A percentile compares a stretch with the other conserved stretches of the same genome.
Evolutionary conservation across 495 filamentous ascomycete species (phyloP).

Genomic region (Emericellopsis terricola): DNA sequence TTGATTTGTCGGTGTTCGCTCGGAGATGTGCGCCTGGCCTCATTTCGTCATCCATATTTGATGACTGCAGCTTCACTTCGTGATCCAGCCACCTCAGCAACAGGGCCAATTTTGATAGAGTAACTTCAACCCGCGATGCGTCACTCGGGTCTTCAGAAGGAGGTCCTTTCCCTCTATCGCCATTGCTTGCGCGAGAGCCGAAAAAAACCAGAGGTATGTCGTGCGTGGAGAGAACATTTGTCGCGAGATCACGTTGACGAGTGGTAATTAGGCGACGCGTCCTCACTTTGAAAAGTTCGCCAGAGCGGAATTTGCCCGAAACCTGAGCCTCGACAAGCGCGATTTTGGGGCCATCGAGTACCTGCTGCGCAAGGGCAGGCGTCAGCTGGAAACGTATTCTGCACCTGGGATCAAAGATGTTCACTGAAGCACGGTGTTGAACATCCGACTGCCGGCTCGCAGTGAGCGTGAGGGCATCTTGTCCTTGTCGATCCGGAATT

Average conservation of each 20-base stretch:
- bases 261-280: constrained; percentile 15
- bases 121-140: constrained; percentile 30
- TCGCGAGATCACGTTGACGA: constrained; percentile 7
- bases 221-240: constrained; percentile 7
- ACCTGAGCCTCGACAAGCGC: constrained; percentile 56
- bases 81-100: too few relatives aligned
- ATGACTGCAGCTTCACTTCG: too few relatives aligned
- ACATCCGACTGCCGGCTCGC: constrained; percentile 1
- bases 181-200: constrained; percentile 62
- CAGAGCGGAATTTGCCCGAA: constrained; percentile 62
- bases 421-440: constrained; percentile 12
- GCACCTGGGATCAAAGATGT: constrained; percentile 75
- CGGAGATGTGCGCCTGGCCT: too few relatives aligned
- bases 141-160: constrained; percentile 78
- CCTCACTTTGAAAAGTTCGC: constrained; percentile 21
- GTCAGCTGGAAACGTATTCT: constrained; percentile 74
- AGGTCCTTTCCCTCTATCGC: constrained; percentile 75
- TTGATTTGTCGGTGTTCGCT: too few relatives aligned
- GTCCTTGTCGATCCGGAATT: constrained; percentile 4
- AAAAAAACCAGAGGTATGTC: constrained; percentile 54
- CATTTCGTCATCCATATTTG: too few relatives aligned
- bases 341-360: constrained; percentile 84
- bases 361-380: constrained; percentile 63
- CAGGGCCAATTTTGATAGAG: too few relatives aligned
- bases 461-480: background rate